Percentiles rank a stretch among this genome's conserved stretches.
Evolutionary conservation across 2,329 filamentous ascomycete species (phyloP).

Genomic region (Fusarium mundagurra): DNA sequence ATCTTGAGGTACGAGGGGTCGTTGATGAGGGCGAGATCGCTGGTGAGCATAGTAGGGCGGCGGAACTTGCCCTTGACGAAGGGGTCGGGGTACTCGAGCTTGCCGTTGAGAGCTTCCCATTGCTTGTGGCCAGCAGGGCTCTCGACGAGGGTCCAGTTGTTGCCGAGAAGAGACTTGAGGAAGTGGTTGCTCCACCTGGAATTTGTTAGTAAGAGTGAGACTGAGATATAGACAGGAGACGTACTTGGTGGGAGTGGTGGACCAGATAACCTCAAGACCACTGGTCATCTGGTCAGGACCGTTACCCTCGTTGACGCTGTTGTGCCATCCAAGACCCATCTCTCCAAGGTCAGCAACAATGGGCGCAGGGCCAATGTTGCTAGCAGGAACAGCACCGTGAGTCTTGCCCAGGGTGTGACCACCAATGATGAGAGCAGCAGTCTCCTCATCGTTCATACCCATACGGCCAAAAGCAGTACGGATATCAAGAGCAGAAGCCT

Average conservation of each 20-base stretch:
- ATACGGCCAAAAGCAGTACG: slow-evolving; percentile 79
- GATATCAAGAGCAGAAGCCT: slow-evolving; percentile 76
- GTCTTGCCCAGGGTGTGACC: slow-evolving; percentile 86
- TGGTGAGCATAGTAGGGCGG: slow-evolving; percentile 79
- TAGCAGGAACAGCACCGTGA: slow-evolving; percentile 73
- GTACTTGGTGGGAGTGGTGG: slow-evolving; percentile 73
- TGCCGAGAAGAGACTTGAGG: slow-evolving; percentile 81
- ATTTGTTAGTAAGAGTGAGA: slow-evolving; percentile 1
- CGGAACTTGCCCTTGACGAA: slow-evolving; percentile 77
- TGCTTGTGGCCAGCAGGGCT: slow-evolving; percentile 77
- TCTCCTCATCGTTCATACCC: slow-evolving; percentile 87
- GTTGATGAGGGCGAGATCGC: slow-evolving; percentile 76
- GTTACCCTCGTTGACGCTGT: slow-evolving; percentile 70
- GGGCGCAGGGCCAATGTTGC: slow-evolving; percentile 73
- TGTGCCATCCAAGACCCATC: slow-evolving; percentile 79
- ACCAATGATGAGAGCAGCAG: slow-evolving; percentile 80
- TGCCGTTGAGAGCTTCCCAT: slow-evolving; percentile 78
- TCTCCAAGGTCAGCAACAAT: slow-evolving; percentile 70
- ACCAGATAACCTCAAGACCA: slow-evolving; percentile 84
- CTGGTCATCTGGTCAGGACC: slow-evolving; percentile 79
- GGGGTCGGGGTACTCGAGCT: slow-evolving; percentile 75
- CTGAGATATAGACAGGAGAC: not conserved
- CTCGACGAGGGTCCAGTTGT: slow-evolving; percentile 81
- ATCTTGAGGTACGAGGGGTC: slow-evolving; percentile 82
- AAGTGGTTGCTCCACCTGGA: slow-evolving; percentile 73